Conservation (phyloP, 805 yeast species). For the Saccharomycopsis fermentans region DNA sequence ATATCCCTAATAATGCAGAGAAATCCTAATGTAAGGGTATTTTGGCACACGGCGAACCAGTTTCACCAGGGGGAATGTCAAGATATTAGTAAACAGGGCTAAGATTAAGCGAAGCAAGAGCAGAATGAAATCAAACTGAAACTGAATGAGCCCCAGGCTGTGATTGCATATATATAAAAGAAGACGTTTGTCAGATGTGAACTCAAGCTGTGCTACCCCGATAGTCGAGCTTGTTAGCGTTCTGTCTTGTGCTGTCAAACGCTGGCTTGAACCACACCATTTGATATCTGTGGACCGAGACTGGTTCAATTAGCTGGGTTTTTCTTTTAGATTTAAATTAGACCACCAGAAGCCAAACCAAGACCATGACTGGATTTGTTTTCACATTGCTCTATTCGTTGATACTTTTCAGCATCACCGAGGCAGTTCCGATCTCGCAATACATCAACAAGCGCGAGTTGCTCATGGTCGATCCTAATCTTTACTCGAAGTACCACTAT, state of each 20-base stretch:
- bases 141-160: neutral
- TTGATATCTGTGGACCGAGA: no score
- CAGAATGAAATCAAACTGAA: no score
- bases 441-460: neutral
- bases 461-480: neutral
- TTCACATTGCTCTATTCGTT: neutral
- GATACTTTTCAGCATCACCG: neutral
- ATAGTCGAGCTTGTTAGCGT: no score
- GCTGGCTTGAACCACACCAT: no score
- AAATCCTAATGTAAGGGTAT: neutral
- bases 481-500: neutral
- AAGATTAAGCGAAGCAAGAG: no score
- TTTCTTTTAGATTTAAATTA: no score
- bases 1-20: neutral
- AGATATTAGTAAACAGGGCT: neutral
- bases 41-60: neutral
- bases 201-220: no score
- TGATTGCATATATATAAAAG: neutral
- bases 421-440: neutral
- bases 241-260: no score
- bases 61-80: neutral
- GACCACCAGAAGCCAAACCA: no score
- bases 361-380: neutral
- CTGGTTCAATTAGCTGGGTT: no score
- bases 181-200: neutral